These are phyloP conservation scores for Pleomassaria siparia DNA, from an alignment of 2,329 filamentous ascomycete species.

Conservation along the genomic window DNA sequence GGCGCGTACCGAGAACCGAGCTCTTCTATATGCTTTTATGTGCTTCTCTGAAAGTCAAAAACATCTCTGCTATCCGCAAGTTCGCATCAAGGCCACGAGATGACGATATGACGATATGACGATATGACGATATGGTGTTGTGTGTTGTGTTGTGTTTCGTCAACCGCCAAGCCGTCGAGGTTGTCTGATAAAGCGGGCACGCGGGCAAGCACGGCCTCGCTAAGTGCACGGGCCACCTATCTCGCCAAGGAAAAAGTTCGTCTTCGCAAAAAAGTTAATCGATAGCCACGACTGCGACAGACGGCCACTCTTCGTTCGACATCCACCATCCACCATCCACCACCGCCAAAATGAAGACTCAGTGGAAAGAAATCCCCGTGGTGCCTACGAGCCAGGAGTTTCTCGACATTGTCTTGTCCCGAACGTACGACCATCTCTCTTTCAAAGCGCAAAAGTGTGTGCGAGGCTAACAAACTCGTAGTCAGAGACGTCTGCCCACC, in stretches of 20 bases:
- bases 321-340: conserved; percentile 11
- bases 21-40: too few relatives aligned
- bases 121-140: too few relatives aligned
- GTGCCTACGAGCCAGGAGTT: conserved; percentile 95
- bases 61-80: too few relatives aligned
- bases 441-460: neutral
- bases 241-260: conserved; percentile 2
- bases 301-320: conserved; percentile 8
- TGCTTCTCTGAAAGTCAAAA: too few relatives aligned
- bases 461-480: conserved; percentile 44
- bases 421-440: conserved; percentile 43
- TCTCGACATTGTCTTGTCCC: conserved; percentile 91
- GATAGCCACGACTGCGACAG: conserved; percentile 8
- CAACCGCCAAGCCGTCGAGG: too few relatives aligned
- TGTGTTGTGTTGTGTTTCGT: too few relatives aligned
- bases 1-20: too few relatives aligned
- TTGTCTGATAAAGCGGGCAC: too few relatives aligned
- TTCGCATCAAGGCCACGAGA: too few relatives aligned
- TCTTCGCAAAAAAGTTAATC: conserved; percentile 12
- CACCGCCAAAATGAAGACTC: conserved; percentile 39
- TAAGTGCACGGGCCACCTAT: neutral
- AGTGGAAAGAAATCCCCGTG: conserved; percentile 70
- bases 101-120: too few relatives aligned
- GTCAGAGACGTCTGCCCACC: conserved; percentile 88
- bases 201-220: conserved; percentile 1